Base-by-base conservation (phyloP, 352 stramenopile species). In the Thraustochytrium striatum region DNA sequence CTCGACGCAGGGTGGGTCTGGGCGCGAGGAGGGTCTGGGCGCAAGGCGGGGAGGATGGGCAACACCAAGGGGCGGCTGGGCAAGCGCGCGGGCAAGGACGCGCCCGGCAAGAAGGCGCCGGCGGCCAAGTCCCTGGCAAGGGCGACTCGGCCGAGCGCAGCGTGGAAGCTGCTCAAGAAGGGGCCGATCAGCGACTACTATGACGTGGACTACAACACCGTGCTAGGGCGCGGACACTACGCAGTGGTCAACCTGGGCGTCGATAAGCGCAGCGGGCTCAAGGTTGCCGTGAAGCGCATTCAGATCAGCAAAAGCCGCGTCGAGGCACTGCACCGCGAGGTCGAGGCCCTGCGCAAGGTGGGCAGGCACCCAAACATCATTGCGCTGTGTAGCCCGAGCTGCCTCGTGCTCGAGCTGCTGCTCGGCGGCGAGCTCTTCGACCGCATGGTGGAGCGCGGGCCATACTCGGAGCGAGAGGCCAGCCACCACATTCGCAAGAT, bases 351-450 rank as follows among this genome's bases (percentile, higher is more conserved):
- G 0, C 69, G 83, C 28, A 62, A 83, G 58, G 47, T 82, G 11
- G 72, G 93, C 25, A 58, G 85, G 21, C 90, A 95, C 82, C 88
- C 88, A 1, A 90, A 92, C 78, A 95, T 96, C 69, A 93, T 96
- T 69, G 79, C 85, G 57, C 84, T 96, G 50, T 87, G 91, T 72
- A 81, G 87, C 57, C 87, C 90, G 65, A 92, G 95, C 61, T 93
- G 92, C 68, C 93, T 96, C 73, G 87, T 96, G 32, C 91, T 95
- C 87, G 91, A 96, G 82, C 79, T 94, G 13, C 93, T 95, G 88
- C 83, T 85, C 33, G 91, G 91, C 3, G 91, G 91, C 28, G 91
- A 96, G 81, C 82, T 96, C 16, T 96, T 95, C 85, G 90, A 95
- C 85, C 93, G 93, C 83, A 89, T 96, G 11, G 90, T 95, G 33